Evolutionary conservation across 1,139 yeast genomes (phyloP).

Genomic region (Saccharomycopsis phalli): DNA sequence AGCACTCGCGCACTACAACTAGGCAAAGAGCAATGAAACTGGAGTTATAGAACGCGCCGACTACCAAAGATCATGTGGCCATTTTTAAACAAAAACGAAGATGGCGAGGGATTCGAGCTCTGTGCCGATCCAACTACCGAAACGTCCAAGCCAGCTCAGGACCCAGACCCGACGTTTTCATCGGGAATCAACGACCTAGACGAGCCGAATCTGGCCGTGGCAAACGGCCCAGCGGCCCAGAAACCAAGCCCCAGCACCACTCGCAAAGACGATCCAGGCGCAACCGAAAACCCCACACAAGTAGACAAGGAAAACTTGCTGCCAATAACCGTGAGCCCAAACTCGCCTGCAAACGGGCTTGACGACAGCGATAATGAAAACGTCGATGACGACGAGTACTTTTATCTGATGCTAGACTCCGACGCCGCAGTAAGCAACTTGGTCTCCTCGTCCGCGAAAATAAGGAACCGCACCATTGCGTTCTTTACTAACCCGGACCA

Average conservation of each 20-base stretch:
- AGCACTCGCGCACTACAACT: too few relatives aligned
- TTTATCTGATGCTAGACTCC: slow-evolving; percentile 5
- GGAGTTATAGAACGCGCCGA: too few relatives aligned
- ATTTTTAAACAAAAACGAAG: slow-evolving; percentile 14
- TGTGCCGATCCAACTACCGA: slow-evolving; percentile 8
- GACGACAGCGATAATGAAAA: neutral
- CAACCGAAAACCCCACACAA: neutral
- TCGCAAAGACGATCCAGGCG: neutral
- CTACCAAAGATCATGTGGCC: slow-evolving; percentile 15
- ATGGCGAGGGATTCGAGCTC: slow-evolving; percentile 2
- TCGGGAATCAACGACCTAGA: neutral
- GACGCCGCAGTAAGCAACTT: slow-evolving; percentile 10
- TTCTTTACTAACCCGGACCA: slow-evolving; percentile 8
- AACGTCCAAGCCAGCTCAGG: slow-evolving; percentile 8
- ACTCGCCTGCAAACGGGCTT: neutral
- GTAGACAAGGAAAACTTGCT: slow-evolving; percentile 3
- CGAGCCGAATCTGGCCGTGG: neutral
- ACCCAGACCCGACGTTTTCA: slow-evolving; percentile 10
- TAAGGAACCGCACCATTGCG: slow-evolving; percentile 3
- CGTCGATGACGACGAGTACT: neutral
- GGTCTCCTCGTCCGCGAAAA: neutral
- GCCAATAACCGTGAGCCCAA: slow-evolving; percentile 1
- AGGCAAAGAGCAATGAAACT: too few relatives aligned
- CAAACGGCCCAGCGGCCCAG: neutral
- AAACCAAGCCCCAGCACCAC: neutral